Evolutionary conservation across 2,329 filamentous ascomycete species (phyloP).

Genomic region (Chrysosporium queenslandicum): DNA sequence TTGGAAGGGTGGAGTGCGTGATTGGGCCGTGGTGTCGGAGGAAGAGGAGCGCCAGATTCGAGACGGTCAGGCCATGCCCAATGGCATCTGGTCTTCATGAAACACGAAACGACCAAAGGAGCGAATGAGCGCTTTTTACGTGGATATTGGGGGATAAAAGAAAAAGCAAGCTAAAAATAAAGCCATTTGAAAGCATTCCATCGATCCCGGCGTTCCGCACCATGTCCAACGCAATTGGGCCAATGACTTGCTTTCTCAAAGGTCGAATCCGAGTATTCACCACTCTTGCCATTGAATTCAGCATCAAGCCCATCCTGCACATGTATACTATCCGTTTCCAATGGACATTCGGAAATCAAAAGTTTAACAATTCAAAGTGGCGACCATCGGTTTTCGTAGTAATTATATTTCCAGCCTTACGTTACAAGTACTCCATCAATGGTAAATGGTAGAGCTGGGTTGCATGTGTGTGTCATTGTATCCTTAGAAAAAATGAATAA

Average conservation of each 20-base stretch:
- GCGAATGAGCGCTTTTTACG: neutral
- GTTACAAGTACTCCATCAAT: too few relatives aligned
- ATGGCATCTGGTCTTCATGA: neutral
- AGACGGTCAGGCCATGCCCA: neutral
- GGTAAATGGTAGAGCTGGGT: neutral
- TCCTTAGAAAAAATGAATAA: neutral
- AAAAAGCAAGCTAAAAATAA: neutral
- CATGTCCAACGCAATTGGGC: neutral
- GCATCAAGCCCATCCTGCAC: too few relatives aligned
- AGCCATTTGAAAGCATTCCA: neutral
- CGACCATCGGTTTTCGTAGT: neutral
- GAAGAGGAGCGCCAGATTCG: slow-evolving; percentile 19
- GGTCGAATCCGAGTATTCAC: too few relatives aligned
- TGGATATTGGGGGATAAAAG: neutral
- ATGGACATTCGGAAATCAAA: neutral
- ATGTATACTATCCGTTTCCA: neutral
- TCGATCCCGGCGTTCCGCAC: neutral
- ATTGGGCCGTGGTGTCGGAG: slow-evolving; percentile 49
- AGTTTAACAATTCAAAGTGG: neutral
- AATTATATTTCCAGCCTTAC: too few relatives aligned
- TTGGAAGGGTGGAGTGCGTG: slow-evolving; percentile 87
- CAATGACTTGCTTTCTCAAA: too few relatives aligned
- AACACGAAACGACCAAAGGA: neutral
- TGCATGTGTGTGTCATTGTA: neutral
- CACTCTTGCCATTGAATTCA: too few relatives aligned